A percentile compares a stretch with the other conserved stretches of the same genome.
These are phyloP conservation scores for Cardiospermum halicacabum DNA, from an alignment of 345 rosid species.

Conservation along the genomic window DNA sequence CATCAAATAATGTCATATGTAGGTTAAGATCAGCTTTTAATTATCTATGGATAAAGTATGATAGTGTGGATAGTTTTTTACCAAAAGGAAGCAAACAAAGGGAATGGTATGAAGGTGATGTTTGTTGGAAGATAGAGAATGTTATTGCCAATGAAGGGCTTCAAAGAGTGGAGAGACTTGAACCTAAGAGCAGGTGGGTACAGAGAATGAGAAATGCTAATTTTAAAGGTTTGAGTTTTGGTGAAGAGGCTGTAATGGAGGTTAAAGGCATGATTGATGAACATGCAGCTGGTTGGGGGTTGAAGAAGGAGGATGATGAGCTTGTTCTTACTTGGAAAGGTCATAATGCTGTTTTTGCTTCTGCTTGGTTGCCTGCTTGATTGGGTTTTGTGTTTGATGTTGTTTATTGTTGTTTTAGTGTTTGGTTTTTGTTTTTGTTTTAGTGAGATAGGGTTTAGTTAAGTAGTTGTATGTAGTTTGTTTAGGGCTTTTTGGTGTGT, in stretches of 20 bases:
- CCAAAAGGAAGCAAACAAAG: slow-evolving; percentile 69
- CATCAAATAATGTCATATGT: slow-evolving; percentile 48
- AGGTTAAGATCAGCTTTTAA: slow-evolving; percentile 68
- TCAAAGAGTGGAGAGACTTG: slow-evolving; percentile 74
- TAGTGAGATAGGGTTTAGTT: not conserved
- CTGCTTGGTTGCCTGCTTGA: slow-evolving; percentile 69
- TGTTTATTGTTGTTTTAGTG: not conserved
- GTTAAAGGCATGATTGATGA: slow-evolving; percentile 79
- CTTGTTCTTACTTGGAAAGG: slow-evolving; percentile 95
- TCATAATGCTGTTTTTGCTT: slow-evolving; percentile 85
- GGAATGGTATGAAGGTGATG: slow-evolving; percentile 73
- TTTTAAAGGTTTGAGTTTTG: slow-evolving; percentile 44
- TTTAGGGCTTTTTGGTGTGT: too few species aligned
- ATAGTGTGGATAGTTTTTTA: slow-evolving; percentile 66
- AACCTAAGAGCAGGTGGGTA: slow-evolving; percentile 65
- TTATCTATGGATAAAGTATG: slow-evolving; percentile 92
- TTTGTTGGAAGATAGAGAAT: slow-evolving; percentile 84
- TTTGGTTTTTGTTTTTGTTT: not conserved
- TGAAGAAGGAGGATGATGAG: slow-evolving; percentile 76
- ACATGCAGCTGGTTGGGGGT: slow-evolving; percentile 92
- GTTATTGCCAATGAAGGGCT: slow-evolving; percentile 70
- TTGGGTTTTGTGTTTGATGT: not conserved
- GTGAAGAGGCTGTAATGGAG: slow-evolving; percentile 55
- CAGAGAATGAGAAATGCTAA: slow-evolving; percentile 62
- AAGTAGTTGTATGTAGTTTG: too few species aligned